These are phyloP conservation scores for Oryza brachyantha DNA, from an alignment of 176 grass and related monocot species.

Conservation along the genomic window DNA sequence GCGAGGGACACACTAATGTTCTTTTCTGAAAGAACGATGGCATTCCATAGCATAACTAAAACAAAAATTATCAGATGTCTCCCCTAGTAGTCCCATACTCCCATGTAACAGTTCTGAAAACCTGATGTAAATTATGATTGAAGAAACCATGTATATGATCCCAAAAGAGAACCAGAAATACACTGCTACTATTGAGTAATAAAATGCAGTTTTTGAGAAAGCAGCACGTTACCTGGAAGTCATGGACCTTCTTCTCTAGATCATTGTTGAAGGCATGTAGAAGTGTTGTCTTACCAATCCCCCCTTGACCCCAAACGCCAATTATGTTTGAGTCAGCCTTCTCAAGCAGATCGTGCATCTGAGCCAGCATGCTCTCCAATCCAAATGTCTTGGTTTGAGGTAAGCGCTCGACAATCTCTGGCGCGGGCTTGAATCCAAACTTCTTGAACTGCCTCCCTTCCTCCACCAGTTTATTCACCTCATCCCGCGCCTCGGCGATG, in stretches of 20 bases:
- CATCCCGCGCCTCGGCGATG: constrained; percentile 29
- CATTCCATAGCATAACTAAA: neutral
- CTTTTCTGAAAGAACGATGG: neutral
- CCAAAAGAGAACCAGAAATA: neutral
- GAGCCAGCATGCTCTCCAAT: constrained; percentile 36
- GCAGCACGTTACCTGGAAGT: constrained; percentile 45
- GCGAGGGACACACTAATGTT: neutral
- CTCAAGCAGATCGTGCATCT: constrained; percentile 37
- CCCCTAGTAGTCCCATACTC: neutral
- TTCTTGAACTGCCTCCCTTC: constrained; percentile 23
- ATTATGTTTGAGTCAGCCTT: constrained; percentile 42
- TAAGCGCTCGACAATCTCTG: constrained; percentile 12
- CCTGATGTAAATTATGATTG: neutral
- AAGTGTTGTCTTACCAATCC: constrained; percentile 72
- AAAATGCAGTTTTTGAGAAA: constrained; percentile 3
- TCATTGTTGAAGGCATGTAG: constrained; percentile 69
- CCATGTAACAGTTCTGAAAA: neutral
- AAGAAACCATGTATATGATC: neutral
- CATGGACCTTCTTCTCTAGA: constrained; percentile 4
- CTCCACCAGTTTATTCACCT: constrained; percentile 30
- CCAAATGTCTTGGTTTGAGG: constrained; percentile 37
- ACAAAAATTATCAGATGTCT: neutral
- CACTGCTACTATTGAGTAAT: neutral
- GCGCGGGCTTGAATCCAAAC: constrained; percentile 32
- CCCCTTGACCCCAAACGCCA: constrained; percentile 65